phyloP scores from a whole-genome alignment of 1,139 yeast species.

The Yamadazyma sp. region DNA sequence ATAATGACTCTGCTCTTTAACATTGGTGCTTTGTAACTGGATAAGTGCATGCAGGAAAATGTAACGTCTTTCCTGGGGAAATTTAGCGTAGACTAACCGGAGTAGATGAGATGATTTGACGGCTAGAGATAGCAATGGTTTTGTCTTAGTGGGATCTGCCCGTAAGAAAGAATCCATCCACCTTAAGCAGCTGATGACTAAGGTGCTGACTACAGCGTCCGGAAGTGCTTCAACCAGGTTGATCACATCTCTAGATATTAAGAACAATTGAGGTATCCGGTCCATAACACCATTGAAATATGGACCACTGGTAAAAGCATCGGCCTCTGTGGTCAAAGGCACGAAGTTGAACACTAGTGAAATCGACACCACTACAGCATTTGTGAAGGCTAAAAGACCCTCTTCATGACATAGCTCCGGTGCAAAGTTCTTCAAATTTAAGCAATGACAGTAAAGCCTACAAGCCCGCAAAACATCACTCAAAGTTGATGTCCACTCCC shows the following conservation, averaged over 20 bases:
- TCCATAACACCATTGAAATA: neutral
- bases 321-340: neutral
- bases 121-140: neutral
- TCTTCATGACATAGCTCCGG: slow-evolving; percentile 1
- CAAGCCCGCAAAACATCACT: neutral
- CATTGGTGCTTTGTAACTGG: neutral
- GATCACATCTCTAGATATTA: neutral
- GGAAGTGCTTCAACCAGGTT: neutral
- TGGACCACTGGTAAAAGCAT: neutral
- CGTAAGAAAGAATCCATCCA: neutral
- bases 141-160: neutral
- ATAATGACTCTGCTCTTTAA: neutral
- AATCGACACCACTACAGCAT: neutral
- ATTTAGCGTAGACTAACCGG: slow-evolving; percentile 1
- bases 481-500: neutral
- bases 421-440: neutral
- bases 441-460: slow-evolving; percentile 1
- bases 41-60: neutral
- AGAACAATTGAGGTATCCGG: neutral
- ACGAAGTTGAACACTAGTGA: neutral
- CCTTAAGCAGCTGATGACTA: neutral
- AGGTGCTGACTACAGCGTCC: neutral
- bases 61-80: slow-evolving; percentile 5
- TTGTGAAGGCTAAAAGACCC: neutral
- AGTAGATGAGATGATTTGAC: neutral